Evolutionary conservation across 495 filamentous ascomycete genomes (phyloP).

Genomic region (Aspergillus campestris): DNA sequence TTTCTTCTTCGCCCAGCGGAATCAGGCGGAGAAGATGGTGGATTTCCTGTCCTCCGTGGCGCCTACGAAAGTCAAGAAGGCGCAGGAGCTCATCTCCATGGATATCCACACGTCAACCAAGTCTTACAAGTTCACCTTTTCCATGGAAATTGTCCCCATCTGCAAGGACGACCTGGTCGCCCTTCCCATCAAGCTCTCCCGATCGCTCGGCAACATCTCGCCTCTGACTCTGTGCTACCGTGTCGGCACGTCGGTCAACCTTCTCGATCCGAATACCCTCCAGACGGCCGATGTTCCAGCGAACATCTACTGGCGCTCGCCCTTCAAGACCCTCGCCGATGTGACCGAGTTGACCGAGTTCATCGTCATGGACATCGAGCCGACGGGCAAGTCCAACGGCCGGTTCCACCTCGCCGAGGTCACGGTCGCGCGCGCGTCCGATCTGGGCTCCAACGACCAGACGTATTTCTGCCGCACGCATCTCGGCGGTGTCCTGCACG

Average conservation of each 20-base stretch:
- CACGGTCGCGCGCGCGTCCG: conserved; percentile 77
- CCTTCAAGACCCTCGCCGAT: conserved; percentile 77
- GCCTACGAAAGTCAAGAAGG: conserved; percentile 73
- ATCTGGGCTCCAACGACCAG: conserved; percentile 78
- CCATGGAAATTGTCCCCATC: conserved; percentile 77
- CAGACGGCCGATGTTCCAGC: conserved; percentile 80
- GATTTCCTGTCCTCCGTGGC: conserved; percentile 80
- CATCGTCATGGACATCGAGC: conserved; percentile 90
- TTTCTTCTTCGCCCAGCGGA: conserved; percentile 83
- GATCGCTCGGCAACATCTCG: conserved; percentile 74
- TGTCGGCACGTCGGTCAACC: conserved; percentile 81
- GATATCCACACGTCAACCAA: conserved; percentile 86
- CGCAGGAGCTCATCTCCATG: conserved; percentile 83
- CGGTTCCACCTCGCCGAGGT: conserved; percentile 78
- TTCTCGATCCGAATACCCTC: conserved; percentile 85
- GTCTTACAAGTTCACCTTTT: conserved; percentile 88
- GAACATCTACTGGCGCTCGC: conserved; percentile 75
- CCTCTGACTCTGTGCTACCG: conserved; percentile 76
- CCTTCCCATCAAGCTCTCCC: conserved; percentile 81
- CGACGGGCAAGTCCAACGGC: conserved; percentile 62
- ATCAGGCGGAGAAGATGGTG: conserved; percentile 87
- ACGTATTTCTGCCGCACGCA: conserved; percentile 87
- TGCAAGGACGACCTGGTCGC: conserved; percentile 96
- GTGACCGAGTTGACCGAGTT: conserved; percentile 83
- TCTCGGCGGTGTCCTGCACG: conserved; percentile 75